Evolutionary conservation across 345 rosid species (phyloP), one percentile per base, ranked within the genome.

Genomic region (Xanthoceras sorbifolium): DNA sequence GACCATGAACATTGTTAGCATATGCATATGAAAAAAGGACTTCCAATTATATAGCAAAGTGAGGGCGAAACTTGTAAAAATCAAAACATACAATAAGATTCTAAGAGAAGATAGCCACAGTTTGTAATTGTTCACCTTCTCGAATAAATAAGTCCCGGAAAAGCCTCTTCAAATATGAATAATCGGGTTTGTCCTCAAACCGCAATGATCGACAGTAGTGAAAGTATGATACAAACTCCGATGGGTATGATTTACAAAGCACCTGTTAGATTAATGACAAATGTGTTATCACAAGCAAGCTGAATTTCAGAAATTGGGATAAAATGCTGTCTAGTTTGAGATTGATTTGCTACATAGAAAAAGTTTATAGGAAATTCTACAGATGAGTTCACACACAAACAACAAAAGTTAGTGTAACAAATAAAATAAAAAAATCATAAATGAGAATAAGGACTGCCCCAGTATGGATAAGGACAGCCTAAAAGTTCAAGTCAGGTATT

Each of bases 181-280:
- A 92, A 75, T 92, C 97, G 28, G 97, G 97, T 79, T 89, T 92
- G 82, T 92, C 97, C 68, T 92, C 94, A 78, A 92, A 92, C 69
- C 90, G 85, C 82, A 92, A 79, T 46, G 94, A 85, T 23, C 97
- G 94, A 76, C 97, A 90, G 64, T 88, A 92, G 55, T 92, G 97
- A 73, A 92, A 92, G 76, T 92, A 92, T 61, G 89, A 86, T 73
- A 88, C 89, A 78, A 92, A 92, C 82, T 92, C 93, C 12, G 93
- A 76, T 17, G 91, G 93, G 40, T 86, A 86, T 44, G 87, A 86
- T 85, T 86, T 92, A 80, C 95, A 92, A 55, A 92, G 87, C 60
- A 87, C 87, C 97, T 92, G 88, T 73, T 63, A 32, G 7, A 76
- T 60, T 22, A 80, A 17, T n/a, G 55, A 65, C 76, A 48, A 66